Conservation (phyloP, 306 rosid species). For the Cicer cuneatum region DNA sequence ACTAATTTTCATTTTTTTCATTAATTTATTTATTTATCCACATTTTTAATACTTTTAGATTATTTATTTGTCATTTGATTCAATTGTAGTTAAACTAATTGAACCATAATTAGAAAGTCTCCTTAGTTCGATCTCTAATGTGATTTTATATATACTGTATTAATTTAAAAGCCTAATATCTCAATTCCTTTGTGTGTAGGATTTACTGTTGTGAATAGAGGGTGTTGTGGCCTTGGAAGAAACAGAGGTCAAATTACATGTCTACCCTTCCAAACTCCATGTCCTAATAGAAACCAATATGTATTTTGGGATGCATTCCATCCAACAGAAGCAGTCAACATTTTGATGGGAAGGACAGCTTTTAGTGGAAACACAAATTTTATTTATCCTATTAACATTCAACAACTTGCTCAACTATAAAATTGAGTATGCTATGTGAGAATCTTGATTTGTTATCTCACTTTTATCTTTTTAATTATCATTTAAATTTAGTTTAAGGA, state of each 20-base stretch:
- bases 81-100: no score
- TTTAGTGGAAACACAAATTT: slow-evolving; percentile 59
- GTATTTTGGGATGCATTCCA: slow-evolving; percentile 97
- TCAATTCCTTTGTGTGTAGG: slow-evolving; percentile 46
- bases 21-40: no score
- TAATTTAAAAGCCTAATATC: not conserved
- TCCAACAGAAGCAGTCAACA: slow-evolving; percentile 83
- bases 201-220: slow-evolving; percentile 58
- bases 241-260: slow-evolving; percentile 92
- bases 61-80: no score
- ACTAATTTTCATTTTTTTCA: no score
- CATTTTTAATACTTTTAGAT: no score
- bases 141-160: not conserved
- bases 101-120: no score
- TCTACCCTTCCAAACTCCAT: slow-evolving; percentile 83
- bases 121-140: no score
- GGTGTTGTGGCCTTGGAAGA: slow-evolving; percentile 93
- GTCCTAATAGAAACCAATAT: slow-evolving; percentile 66
- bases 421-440: not conserved
- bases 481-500: slow-evolving; percentile 5
- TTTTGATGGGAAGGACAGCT: slow-evolving; percentile 70
- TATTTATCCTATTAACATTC: slow-evolving; percentile 68
- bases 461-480: not conserved
- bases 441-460: slow-evolving; percentile 20
- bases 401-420: slow-evolving; percentile 72